phyloP scores from a whole-genome alignment of 1,139 yeast species.

The Taphrina wiesneri region DNA sequence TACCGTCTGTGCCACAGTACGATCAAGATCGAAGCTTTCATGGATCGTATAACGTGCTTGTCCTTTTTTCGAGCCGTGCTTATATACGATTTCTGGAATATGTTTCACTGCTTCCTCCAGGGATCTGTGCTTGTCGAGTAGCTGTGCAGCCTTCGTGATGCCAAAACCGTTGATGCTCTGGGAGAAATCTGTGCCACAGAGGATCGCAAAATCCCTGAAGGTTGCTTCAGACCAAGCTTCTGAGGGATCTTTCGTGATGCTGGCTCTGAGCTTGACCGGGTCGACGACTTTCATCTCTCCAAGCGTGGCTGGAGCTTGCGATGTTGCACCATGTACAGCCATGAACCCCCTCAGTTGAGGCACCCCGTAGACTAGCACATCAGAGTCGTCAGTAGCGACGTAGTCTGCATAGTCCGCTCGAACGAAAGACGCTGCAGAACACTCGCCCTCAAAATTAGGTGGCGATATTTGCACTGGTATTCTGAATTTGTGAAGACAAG shows the following conservation, averaged over 20 bases:
- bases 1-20: conserved; percentile 3
- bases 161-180: conserved; percentile 17
- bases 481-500: conserved; percentile 4
- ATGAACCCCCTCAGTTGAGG: conserved; percentile 35
- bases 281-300: conserved; percentile 5
- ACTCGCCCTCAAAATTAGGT: conserved; percentile 24
- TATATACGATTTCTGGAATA: background rate
- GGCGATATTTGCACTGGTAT: conserved; percentile 24
- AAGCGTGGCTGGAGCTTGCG: background rate
- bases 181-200: conserved; percentile 31
- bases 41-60: background rate
- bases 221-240: background rate
- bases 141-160: background rate
- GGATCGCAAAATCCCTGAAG: conserved; percentile 23
- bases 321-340: background rate
- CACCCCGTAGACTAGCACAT: conserved; percentile 34
- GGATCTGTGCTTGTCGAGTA: background rate
- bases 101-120: background rate
- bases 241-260: background rate
- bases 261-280: background rate
- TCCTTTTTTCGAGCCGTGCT: conserved; percentile 16
- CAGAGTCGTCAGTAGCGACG: conserved; percentile 35
- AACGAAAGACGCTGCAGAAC: conserved; percentile 22
- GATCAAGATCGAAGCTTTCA: conserved; percentile 3
- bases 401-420: conserved; percentile 22